A percentile compares a stretch with the other conserved stretches of the same genome.
These are phyloP conservation scores for Helicostylum pulchrum DNA, from an alignment of 192 early-diverging fungal species.

Conservation along the genomic window DNA sequence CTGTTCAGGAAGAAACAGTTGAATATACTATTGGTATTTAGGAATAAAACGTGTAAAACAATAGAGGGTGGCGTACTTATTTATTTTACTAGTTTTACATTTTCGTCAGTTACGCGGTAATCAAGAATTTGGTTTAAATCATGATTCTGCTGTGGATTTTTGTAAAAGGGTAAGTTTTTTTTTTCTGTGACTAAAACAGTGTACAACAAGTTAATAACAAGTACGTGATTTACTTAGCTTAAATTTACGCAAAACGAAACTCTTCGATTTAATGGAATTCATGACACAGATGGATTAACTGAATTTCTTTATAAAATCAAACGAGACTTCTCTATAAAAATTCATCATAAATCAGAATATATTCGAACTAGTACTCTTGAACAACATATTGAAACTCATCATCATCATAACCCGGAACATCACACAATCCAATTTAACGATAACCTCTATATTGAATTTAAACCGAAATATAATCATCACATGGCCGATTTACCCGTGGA, in stretches of 20 bases:
- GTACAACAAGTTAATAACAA: background rate
- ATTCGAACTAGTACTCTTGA: background rate
- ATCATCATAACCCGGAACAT: background rate
- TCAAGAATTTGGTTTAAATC: constrained; percentile 28
- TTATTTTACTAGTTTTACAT: constrained; percentile 25
- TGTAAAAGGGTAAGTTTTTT: constrained; percentile 15
- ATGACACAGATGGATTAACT: constrained; percentile 30
- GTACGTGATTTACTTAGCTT: constrained; percentile 9
- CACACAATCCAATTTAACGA: constrained; percentile 29
- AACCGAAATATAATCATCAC: constrained; percentile 27
- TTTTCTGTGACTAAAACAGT: background rate
- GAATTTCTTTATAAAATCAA: constrained; percentile 28
- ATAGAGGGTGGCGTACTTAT: background rate
- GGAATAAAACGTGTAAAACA: background rate
- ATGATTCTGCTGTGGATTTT: constrained; percentile 25
- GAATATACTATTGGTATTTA: background rate
- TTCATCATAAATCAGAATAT: constrained; percentile 28
- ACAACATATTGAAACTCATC: background rate
- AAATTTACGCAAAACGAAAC: constrained; percentile 24
- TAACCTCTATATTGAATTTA: constrained; percentile 32
- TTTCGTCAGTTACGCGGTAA: constrained; percentile 33
- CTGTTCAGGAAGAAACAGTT: background rate
- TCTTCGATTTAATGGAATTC: constrained; percentile 30
- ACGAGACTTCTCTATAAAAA: constrained; percentile 34
- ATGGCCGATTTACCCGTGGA: constrained; percentile 29